Base-by-base conservation (phyloP, 768 basidiomycete species). In the Harrya chromipes region DNA sequence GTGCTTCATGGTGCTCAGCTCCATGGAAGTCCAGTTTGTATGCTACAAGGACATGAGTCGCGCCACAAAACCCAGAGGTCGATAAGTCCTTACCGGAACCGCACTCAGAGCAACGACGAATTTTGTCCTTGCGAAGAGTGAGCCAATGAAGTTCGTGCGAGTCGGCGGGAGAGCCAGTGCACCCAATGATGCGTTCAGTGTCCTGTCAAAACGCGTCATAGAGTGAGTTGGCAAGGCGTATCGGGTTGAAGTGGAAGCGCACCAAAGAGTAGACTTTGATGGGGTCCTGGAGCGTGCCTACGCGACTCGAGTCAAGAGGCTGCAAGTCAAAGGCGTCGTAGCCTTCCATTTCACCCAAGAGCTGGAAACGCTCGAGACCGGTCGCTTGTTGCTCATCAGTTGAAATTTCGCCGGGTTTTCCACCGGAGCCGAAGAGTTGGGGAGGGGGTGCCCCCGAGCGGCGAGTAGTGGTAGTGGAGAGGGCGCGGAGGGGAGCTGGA, bases 131-230 rank as follows among this genome's bases (percentile, higher is more conserved):
- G 52, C 70, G 76, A 59, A 89, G 56, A 53, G 65, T 79, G 68
- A 93, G 83, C 94, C 94, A 97, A 60, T 84, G 76, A 46, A 94
- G 78, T 61, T 97, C 92, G 72, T 97, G 95, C 29, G 93, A 94
- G 71, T 98, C 95, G 39, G 88, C 90, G 10, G 95, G 95, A 63
- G 79, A 84, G 45, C 95, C 95, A 36, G 95, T 94, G 79, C 94
- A 98, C 40, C 95, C 95, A 65, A 98, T 75, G 48, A 90, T 80
- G 53, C 95, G 91, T 55, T 85, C 81, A 33, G 79, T 73, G 55
- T 87, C 87, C 93, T 94, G 50, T 20, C 16, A 42, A 24, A 43
- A 43, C 3, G n/a, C 10, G 48, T 45, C 8, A 51, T 35, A 36
- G 13, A 16, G 31, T 43, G 35, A 29, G 48, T 20, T 27, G 47